Base-by-base conservation (phyloP, 345 rosid genomes). In the Passiflora organensis region DNA sequence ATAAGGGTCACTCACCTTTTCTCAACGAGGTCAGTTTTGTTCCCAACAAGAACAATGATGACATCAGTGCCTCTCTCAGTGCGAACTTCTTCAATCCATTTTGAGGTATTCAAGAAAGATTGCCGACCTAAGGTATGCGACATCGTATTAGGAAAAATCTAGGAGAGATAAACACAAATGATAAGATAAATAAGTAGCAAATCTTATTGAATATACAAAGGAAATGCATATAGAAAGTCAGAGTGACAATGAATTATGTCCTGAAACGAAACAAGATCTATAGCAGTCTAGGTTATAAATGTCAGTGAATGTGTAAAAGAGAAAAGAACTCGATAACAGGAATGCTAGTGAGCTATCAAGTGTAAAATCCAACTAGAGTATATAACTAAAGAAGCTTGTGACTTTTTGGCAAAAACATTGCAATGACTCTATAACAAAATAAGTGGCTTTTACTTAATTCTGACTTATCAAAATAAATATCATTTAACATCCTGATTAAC, bases 1-100 rank as follows among this genome's bases (percentile, higher is more conserved):
- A 28, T 28, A 34, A 11, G n/a, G 13, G 15, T 11, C 13, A 47
- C 15, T 61, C 44, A 61, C 65, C 65, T 61, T 39, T 61, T 61
- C 43, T 61, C 65, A 32, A 61, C 58, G 20, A 61, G 65, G 19
- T 61, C 65, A 42, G 65, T 61, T 37, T 61, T 61, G 36, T 61
- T 61, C 42, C 65, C 65, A 43, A 61, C 65, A n/a, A 61, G 65
- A 17, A 60, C 65, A 15, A 51, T 60, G 58, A 60, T 60, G 28
- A 60, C 65, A 32, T 60, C 65, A 34, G 57, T 51, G 22, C 65
- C 65, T 46, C 65, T 47, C 57, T 60, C 65, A 32, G 56, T 43
- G 22, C 65, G 65, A 42, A 60, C 65, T 56, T 61, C 65, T 43
- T 61, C 65, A 51, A 61, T 61, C 65, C 65, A 61, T 46, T 61